These are phyloP conservation scores for Neonectria coccinea DNA, from an alignment of 2,329 filamentous ascomycete species.

Conservation along the genomic window DNA sequence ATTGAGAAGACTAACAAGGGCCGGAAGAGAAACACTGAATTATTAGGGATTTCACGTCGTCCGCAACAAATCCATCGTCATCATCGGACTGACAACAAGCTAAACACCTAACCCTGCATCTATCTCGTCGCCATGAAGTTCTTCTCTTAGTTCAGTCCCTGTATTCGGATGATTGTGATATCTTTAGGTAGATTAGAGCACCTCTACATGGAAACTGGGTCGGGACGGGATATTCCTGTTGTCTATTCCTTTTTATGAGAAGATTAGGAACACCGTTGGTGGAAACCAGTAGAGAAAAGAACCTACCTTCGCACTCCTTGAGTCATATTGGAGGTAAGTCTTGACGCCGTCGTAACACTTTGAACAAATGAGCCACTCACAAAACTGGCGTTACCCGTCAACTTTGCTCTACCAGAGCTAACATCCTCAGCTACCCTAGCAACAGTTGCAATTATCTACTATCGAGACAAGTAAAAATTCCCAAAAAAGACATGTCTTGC, in stretches of 20 bases:
- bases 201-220: not conserved
- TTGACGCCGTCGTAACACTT: not conserved
- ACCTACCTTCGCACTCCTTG: not conserved
- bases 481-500: no score
- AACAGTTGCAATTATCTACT: not conserved
- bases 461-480: not conserved
- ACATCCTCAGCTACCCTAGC: not conserved
- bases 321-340: not conserved
- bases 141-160: constrained; percentile 1
- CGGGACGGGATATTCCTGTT: not conserved
- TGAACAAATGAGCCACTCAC: no score
- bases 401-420: not conserved
- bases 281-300: not conserved
- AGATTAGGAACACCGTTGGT: not conserved
- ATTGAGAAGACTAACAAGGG: not conserved
- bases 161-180: not conserved
- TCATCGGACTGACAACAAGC: not conserved
- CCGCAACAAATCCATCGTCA: not conserved
- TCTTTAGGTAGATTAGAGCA: not conserved
- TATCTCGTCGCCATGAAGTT: constrained; percentile 1
- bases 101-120: not conserved
- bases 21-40: not conserved
- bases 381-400: not conserved
- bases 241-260: not conserved
- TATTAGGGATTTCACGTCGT: not conserved